Evolutionary conservation across 176 grass and related monocot species (phyloP), one percentile per base, ranked within the genome.

Genomic region (Chrysopogon serrulatus): DNA sequence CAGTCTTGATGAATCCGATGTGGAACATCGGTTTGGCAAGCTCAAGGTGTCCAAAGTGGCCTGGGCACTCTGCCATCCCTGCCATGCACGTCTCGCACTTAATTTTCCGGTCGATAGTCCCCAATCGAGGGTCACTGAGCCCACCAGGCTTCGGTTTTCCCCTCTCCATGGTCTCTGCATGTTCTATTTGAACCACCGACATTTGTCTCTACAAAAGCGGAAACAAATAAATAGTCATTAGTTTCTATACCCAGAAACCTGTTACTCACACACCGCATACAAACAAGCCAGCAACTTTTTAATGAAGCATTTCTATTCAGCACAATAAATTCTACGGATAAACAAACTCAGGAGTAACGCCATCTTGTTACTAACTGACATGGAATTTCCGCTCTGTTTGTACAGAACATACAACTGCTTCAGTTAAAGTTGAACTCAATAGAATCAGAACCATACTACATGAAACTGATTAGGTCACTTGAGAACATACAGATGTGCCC

Each of bases 1-100:
- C 89, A n/a, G 96, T 95, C 85, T 98, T 95, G 44, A 98, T 83
- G 78, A 98, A 98, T 9, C 96, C 96, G 2, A 98, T 95, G 84
- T 98, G 96, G 68, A 87, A 98, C 96, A 98, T 98, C 10, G 96
- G 93, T 42, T 95, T 98, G 10, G 96, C 96, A n/a, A 98, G 96
- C 85, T 95, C 96, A 71, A 98, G 91, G 84, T 98, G 96, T 7
- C 96, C 96, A 76, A 98, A 98, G 88, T 98, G 96, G 18, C 96
- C 96, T 17, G 96, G 96, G 70, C 96, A 98, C 69, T 98, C 93
- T 0, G 96, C 96, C 96, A 98, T 98, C 68, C 87, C 94, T 65
- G 96, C 96, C 91, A 95, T 98, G 78, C 96, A 98, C 70, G 96
- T 98, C 60, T 98, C 96, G 1, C 96, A 95, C 78, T 98, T 98